Conservation (phyloP, 108 stramenopile species). For the Pseudonitzschia pungens region DNA sequence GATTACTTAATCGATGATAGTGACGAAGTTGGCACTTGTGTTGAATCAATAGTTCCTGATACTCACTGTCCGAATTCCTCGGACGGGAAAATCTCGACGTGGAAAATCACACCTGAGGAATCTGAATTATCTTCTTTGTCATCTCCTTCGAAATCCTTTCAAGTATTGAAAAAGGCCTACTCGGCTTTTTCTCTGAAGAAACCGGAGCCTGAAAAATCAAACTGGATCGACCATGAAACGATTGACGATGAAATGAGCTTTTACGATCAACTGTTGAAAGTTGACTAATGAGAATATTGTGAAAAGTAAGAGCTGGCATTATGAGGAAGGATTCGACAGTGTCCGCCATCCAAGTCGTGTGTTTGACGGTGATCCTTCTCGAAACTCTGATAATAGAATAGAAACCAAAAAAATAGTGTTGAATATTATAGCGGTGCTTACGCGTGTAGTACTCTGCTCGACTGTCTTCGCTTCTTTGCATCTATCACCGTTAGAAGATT, state of each 20-base stretch:
- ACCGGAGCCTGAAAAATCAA: background rate
- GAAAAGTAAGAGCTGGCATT: background rate
- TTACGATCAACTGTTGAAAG: background rate
- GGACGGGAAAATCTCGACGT: conserved; percentile 13
- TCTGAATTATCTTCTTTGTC: background rate
- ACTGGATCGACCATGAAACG: conserved; percentile 9
- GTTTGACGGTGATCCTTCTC: background rate
- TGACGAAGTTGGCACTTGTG: conserved; percentile 23
- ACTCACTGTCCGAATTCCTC: conserved; percentile 4
- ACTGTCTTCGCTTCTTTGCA: too few relatives aligned
- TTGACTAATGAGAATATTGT: background rate
- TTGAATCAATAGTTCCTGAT: conserved; percentile 18
- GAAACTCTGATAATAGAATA: background rate
- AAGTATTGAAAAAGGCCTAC: conserved; percentile 14
- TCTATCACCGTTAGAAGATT: too few relatives aligned
- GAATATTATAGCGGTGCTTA: background rate
- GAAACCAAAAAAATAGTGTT: background rate
- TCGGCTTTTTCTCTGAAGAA: conserved; percentile 9
- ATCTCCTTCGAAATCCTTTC: conserved; percentile 6
- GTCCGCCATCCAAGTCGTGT: conserved; percentile 7
- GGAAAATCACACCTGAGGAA: background rate
- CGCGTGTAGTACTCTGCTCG: background rate
- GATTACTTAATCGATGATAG: background rate
- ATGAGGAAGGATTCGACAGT: background rate
- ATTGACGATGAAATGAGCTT: conserved; percentile 16